Percentiles rank a stretch among this genome's conserved stretches.
Evolutionary conservation across 441 rosid genomes (phyloP).

Genomic region (Erysimum cheiri): DNA sequence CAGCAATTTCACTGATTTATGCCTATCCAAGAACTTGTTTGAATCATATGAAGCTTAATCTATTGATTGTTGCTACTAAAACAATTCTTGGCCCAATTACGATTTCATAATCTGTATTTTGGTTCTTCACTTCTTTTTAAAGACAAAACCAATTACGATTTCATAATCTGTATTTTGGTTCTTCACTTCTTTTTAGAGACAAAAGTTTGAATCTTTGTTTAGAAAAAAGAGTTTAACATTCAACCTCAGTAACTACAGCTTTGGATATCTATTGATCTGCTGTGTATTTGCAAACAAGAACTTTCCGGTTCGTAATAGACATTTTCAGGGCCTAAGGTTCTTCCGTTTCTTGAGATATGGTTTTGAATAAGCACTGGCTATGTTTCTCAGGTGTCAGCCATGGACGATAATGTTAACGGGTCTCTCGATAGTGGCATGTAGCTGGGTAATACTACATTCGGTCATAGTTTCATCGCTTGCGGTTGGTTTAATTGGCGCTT

Average conservation of each 20-base stretch:
- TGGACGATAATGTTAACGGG: slow-evolving; percentile 90
- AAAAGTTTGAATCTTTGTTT: not conserved
- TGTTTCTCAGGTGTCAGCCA: slow-evolving; percentile 82
- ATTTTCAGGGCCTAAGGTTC: not conserved
- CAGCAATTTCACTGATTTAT: slow-evolving; percentile 1
- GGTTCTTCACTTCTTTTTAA: slow-evolving; percentile 3
- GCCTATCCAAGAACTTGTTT: not conserved
- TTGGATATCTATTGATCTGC: too few relatives aligned
- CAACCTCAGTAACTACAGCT: not conserved
- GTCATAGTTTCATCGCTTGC: slow-evolving; percentile 55
- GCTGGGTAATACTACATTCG: slow-evolving; percentile 78
- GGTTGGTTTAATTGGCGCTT: slow-evolving; percentile 52
- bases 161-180: not conserved
- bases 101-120: not conserved
- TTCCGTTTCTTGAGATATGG: not conserved
- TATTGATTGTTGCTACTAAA: not conserved
- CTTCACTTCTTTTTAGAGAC: not conserved
- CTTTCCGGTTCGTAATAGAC: not conserved
- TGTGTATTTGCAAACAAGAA: not conserved
- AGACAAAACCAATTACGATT: too few relatives aligned
- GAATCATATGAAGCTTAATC: not conserved
- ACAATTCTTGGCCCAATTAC: not conserved
- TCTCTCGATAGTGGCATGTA: slow-evolving; percentile 53
- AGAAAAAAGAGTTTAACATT: not conserved
- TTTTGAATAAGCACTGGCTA: not conserved